Base-by-base conservation (phyloP, 345 rosid species). In the Citrus medica region DNA sequence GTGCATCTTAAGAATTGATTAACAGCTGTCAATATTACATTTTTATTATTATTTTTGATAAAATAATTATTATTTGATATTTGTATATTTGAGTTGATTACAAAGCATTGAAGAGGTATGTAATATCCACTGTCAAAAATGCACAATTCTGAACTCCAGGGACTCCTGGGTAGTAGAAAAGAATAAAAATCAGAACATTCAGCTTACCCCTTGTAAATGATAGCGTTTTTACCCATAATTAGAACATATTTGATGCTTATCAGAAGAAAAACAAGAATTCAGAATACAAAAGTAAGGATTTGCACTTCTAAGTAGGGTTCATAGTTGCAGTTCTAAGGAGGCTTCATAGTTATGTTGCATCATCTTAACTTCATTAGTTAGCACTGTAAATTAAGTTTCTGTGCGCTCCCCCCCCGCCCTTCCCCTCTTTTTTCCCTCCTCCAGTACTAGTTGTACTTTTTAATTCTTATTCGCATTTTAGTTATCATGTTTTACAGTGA, bases 401-500 rank as follows among this genome's bases (percentile, higher is more conserved):
- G 24, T 33, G 21, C 4, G 25, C 13, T 38, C 56, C 30, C 10
- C 7, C 42, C 3, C 42, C 42, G 12, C 12, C 7, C 7, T 7
- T 35, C 0, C 38, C 3, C 46, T 9, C 12, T 38, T 38, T 38
- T 38, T 38, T 48, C 69, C 22, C 17, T 0, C 64, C 35, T 8
- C 0, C 24, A 28, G 2, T 64, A 65, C 9, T 67, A 55, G 65
- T 53, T 28, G 78, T 46, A 51, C 51, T 71, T 42, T 68, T 32
- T 48, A 60, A 51, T 62, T 30, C 68, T 76, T 72, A 55, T 30
- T 65, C 30, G 53, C 27, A n/a, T 76, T 62, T 32, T 77, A 24
- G 58, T 78, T 62, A 58, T 83, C 56, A 24, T 89, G 59, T 66
- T 67, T 69, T 84, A 84, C 90, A 93, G 98, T 77, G 90, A 80